Percentiles rank a stretch among this genome's conserved stretches.
phyloP scores from a whole-genome alignment of 2,329 filamentous ascomycete species.

The Karstenula rhodostoma region DNA sequence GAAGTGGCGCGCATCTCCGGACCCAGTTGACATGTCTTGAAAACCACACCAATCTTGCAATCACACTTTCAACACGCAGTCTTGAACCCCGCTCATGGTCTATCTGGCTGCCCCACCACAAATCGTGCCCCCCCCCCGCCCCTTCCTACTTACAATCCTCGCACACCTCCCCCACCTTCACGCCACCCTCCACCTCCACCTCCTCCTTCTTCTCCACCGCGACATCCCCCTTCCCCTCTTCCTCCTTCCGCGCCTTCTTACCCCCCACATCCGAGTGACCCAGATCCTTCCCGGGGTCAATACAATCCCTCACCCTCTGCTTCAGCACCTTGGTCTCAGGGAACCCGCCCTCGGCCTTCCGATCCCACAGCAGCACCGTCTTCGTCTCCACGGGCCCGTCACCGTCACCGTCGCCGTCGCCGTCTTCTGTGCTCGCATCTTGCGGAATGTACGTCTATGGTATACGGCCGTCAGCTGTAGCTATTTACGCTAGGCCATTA shows the following conservation, averaged over 20 bases:
- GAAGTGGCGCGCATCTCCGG: neutral
- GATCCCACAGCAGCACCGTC: conserved; percentile 80
- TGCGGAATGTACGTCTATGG: conserved; percentile 37
- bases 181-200: conserved; percentile 30
- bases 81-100: no score
- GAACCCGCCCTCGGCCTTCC: conserved; percentile 86
- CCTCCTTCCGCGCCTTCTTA: conserved; percentile 41
- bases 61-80: no score
- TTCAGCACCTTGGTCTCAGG: conserved; percentile 94
- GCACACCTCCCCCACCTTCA: conserved; percentile 47
- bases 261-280: conserved; percentile 69
- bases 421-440: neutral
- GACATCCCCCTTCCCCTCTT: conserved; percentile 23
- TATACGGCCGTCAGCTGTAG: neutral
- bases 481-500: neutral
- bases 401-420: neutral
- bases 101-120: no score
- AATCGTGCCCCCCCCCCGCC: neutral
- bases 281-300: conserved; percentile 78
- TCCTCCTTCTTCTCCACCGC: conserved; percentile 17
- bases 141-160: conserved; percentile 45
- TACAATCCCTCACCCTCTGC: conserved; percentile 79
- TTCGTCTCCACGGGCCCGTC: conserved; percentile 38
- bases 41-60: neutral
- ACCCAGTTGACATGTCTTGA: neutral